Evolutionary conservation across 805 yeast genomes (phyloP), one percentile per base, ranked within the genome.

Genomic region (Pichia exigua): DNA sequence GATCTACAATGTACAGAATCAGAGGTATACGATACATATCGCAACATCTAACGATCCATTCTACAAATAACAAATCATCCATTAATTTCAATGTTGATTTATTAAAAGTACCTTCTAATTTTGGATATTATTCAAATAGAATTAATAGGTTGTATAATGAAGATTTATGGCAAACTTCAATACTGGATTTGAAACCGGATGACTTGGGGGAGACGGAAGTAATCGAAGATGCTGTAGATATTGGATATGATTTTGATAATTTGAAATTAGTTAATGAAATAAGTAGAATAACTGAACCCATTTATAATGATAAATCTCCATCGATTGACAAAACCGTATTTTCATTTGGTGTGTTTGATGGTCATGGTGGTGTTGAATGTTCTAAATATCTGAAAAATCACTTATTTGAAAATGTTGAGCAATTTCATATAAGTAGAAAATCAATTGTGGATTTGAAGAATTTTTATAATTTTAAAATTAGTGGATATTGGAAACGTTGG

Each of bases 351-450:
- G 76, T 94, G 1, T 90, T 87, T 66, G 99, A 94, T 68, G 99
- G 99, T 11, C 99, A 94, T 68, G 99, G 98, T 9, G 95, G 96
- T 22, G 75, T 73, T 24, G 82, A 83, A 49, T 87, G 96, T 60
- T 75, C 90, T 45, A 74, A 72, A 24, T 85, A 76, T 60, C 70
- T 91, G 13, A 69, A 74, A 21, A 66, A 73, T 3, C 71, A 81
- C 50, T 71, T 94, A 30, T 81, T 74, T 50, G 64, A 62, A 57
- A 74, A 65, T 59, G 78, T 78, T 63, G 95, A 81, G 56, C 59
- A 55, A 39, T 73, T 65, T 47, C 71, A 51, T 61, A 65, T 48
- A 61, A 69, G 50, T 66, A 76, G 61, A 59, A 55, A 54, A 7
- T 50, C 58, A 5, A 62, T 73, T 22, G 60, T 72, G 46, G 69